Evolutionary conservation across 2,329 filamentous ascomycete genomes (phyloP).

Genomic region (Neofusicoccum parvum): DNA sequence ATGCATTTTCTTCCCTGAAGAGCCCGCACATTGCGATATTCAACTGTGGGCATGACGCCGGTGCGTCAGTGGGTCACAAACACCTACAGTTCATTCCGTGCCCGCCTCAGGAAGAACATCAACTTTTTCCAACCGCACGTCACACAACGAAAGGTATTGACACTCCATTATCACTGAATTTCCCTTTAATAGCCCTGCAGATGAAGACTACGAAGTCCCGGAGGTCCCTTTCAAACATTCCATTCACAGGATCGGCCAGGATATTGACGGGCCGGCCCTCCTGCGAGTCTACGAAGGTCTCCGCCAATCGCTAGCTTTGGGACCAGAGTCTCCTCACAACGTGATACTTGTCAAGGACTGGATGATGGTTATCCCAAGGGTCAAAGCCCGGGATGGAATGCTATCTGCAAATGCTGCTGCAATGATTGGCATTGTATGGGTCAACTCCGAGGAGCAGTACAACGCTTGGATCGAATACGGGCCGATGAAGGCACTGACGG

Average conservation of each 20-base stretch:
- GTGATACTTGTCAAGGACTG: neutral
- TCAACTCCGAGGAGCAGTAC: neutral
- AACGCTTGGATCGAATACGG: neutral
- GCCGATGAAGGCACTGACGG: no score
- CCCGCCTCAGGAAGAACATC: neutral
- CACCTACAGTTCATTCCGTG: neutral
- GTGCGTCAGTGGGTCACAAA: neutral
- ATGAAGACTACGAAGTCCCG: neutral
- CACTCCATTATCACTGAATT: neutral
- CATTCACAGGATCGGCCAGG: neutral
- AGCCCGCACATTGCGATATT: neutral
- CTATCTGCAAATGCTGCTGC: neutral
- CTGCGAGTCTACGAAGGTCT: neutral
- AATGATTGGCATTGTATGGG: neutral
- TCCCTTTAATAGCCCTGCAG: neutral
- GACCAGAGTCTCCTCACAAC: neutral
- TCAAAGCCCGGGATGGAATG: neutral
- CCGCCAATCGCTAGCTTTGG: rapidly evolving
- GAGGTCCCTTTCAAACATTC: neutral
- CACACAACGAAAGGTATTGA: neutral
- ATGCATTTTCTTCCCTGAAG: neutral
- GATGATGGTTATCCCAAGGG: neutral
- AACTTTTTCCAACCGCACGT: neutral
- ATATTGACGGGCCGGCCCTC: neutral
- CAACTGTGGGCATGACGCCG: neutral